A percentile compares a stretch with the other conserved stretches of the same genome.
phyloP scores from a whole-genome alignment of 2,329 filamentous ascomycete species.

The Cordyceps cicadae region DNA sequence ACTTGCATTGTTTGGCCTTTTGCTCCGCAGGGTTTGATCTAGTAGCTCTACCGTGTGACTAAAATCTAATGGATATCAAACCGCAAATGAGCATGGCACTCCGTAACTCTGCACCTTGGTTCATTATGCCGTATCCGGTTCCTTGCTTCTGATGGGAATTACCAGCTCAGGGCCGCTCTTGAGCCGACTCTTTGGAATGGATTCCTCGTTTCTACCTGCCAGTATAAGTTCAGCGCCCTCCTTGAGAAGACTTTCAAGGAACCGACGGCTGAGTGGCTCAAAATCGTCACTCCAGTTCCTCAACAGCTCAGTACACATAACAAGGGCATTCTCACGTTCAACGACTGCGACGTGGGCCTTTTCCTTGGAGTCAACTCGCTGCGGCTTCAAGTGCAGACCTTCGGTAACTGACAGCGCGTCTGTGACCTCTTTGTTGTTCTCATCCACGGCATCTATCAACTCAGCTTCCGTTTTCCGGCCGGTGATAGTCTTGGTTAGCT shows the following conservation, averaged over 20 bases:
- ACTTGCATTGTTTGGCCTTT: conserved; percentile 1
- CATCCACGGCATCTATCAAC: conserved; percentile 9
- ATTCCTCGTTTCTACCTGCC: conserved; percentile 15
- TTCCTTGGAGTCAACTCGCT: conserved; percentile 34
- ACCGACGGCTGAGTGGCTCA: conserved; percentile 27
- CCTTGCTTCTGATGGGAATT: conserved; percentile 19
- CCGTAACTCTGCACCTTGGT: too few species aligned
- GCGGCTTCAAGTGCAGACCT: conserved; percentile 36
- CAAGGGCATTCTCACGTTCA: conserved; percentile 54
- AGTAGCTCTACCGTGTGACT: too few species aligned
- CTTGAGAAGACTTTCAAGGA: conserved; percentile 42
- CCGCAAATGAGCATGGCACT: neutral
- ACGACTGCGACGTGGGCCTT: conserved; percentile 22
- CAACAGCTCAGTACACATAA: conserved; percentile 48
- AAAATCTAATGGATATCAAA: neutral
- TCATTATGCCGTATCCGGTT: neutral
- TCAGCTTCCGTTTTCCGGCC: conserved; percentile 24
- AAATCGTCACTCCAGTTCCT: conserved; percentile 33
- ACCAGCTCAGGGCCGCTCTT: conserved; percentile 41
- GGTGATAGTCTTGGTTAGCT: conserved; percentile 41
- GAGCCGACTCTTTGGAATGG: conserved; percentile 37
- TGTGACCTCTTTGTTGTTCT: conserved; percentile 13
- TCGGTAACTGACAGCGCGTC: conserved; percentile 20
- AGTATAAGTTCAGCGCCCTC: conserved; percentile 41
- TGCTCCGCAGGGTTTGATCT: too few species aligned